Percentiles rank a stretch among this genome's conserved stretches.
These are phyloP conservation scores for Gossypium raimondii DNA, from an alignment of 345 rosid genomes.

Conservation along the genomic window DNA sequence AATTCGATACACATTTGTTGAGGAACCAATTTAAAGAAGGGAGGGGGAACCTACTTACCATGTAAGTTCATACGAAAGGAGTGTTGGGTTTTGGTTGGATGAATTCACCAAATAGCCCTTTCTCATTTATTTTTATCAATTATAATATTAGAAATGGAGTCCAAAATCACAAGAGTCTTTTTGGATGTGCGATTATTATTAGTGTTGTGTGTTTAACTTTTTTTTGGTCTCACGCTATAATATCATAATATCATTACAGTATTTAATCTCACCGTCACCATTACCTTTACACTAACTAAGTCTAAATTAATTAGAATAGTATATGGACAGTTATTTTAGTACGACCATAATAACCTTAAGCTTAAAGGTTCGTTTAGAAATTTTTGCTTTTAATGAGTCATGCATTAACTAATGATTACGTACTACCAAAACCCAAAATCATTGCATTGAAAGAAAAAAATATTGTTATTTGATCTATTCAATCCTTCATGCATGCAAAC, in stretches of 20 bases:
- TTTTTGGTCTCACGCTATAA: fast-evolving
- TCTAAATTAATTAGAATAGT: background rate
- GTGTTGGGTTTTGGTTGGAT: slow-evolving; percentile 16
- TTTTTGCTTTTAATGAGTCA: background rate
- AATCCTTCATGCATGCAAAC: background rate
- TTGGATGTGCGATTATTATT: too few relatives aligned
- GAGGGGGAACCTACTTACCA: slow-evolving; percentile 26
- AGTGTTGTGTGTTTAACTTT: too few relatives aligned
- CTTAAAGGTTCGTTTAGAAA: too few relatives aligned
- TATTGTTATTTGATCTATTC: too few relatives aligned
- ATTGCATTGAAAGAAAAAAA: background rate
- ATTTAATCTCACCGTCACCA: fast-evolving
- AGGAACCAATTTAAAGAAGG: slow-evolving; percentile 24
- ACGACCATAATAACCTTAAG: background rate
- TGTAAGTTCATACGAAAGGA: slow-evolving; percentile 30
- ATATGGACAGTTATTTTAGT: background rate
- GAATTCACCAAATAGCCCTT: slow-evolving; percentile 41
- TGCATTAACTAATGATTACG: slow-evolving; percentile 1
- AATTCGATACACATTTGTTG: slow-evolving; percentile 51
- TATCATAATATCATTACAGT: fast-evolving
- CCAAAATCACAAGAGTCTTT: too few relatives aligned
- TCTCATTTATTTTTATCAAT: background rate
- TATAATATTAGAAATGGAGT: background rate
- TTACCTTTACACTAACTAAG: fast-evolving
- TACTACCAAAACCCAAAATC: background rate